Evolutionary conservation across 257 asterid genomes (phyloP), one percentile per base, ranked within the genome.

Genomic region (Penstemon eatonii): DNA sequence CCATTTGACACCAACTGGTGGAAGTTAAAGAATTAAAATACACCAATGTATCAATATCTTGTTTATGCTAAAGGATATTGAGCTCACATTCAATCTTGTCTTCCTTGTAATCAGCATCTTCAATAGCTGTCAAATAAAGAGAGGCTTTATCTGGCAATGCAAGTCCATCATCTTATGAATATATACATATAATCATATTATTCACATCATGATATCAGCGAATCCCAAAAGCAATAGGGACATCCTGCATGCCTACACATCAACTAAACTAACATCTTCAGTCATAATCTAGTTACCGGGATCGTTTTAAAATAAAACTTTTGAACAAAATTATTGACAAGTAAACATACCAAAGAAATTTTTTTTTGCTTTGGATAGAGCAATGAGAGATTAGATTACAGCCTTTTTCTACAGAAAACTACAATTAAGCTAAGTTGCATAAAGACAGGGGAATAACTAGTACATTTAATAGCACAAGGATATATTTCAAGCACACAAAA

Each of bases 41-140:
- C 37, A 64, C 7, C 33, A 25, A 41, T 50, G 65, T 1, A 25
- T 25, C 2, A 25, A 53, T 25, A 46, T 18, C 68, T 62, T 55
- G 51, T 76, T 61, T 49, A 60, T 55, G 33, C 56, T 3, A 65
- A 50, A 8, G 62, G 71, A 63, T 15, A 57, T 70, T 49, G 53
- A 76, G 73, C 94, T 86, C 79, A 88, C 98, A 90, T 79, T 92
- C 97, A 58, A 92, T 90, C 80, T 92, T 92, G 76, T 92, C 97
- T 76, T 88, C 97, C 82, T 92, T 92, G 89, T 92, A 92, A 47
- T 92, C 98, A 50, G 96, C 96, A 85, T 92, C 98, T 82, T 92
- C 98, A 73, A 92, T 92, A 33, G 97, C 98, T 15, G 97, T 92
- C 80, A 92, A 77, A 76, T 73, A 75, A 65, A 92, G 94, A 67